Evolutionary conservation across 495 filamentous ascomycete genomes (phyloP).

Genomic region (Hypoxylon fuscum): DNA sequence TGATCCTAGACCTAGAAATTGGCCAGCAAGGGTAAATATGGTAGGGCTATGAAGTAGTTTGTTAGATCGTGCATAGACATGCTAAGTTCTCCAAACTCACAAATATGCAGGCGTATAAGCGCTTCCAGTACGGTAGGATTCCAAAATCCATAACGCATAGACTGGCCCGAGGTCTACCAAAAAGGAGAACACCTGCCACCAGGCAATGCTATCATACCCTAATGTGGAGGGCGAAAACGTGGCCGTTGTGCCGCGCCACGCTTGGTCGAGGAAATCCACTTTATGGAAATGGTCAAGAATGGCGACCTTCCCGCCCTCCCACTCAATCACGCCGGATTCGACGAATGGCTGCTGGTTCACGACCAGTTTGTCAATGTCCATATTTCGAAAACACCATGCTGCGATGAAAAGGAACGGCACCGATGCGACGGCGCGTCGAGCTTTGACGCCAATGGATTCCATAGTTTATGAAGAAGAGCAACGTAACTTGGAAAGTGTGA

Average conservation of each 20-base stretch:
- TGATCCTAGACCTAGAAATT: constrained; percentile 19
- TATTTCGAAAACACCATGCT: constrained; percentile 10
- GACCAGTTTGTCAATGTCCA: constrained; percentile 22
- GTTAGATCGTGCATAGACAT: not conserved
- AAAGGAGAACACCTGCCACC: constrained; percentile 32
- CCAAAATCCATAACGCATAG: constrained; percentile 29
- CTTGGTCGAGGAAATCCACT: constrained; percentile 13
- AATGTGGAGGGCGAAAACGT: constrained; percentile 22
- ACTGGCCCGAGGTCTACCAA: constrained; percentile 22
- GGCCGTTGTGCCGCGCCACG: constrained; percentile 17
- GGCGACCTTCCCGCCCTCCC: constrained; percentile 18
- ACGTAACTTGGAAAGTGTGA: no score
- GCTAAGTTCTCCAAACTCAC: constrained; percentile 5
- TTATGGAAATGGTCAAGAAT: constrained; percentile 26
- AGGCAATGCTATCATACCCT: constrained; percentile 18
- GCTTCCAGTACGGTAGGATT: constrained; percentile 15
- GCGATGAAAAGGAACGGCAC: constrained; percentile 22
- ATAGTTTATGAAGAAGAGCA: not conserved
- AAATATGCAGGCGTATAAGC: constrained; percentile 16
- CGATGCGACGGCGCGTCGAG: constrained; percentile 7
- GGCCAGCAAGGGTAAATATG: constrained; percentile 14
- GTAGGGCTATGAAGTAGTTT: constrained; percentile 11
- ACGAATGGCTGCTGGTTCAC: constrained; percentile 7
- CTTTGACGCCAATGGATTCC: not conserved
- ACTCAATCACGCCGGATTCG: constrained; percentile 24